Conservation (phyloP, 768 basidiomycete species). For the Piloderma croceum region DNA sequence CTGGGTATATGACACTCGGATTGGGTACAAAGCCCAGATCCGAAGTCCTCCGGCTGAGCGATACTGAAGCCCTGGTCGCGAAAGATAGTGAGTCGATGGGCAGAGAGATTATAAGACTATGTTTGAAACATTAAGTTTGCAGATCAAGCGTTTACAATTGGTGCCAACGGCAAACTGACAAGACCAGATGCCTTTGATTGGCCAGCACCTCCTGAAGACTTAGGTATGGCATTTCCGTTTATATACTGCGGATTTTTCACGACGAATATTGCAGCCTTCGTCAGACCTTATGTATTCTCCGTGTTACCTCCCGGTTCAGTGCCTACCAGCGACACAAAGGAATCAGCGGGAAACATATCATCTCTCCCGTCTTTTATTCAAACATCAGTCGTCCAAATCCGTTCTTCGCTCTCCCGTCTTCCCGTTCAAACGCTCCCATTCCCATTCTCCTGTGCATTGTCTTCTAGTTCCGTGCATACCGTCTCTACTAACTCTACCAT, state of each 20-base stretch:
- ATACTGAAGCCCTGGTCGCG: constrained; percentile 62
- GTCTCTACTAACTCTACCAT: constrained; percentile 41
- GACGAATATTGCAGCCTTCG: constrained; percentile 42
- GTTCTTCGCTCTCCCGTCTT: constrained; percentile 61
- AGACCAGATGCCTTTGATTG: constrained; percentile 54
- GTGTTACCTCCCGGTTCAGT: constrained; percentile 67
- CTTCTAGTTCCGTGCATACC: constrained; percentile 23
- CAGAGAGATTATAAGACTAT: not conserved
- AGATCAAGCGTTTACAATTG: constrained; percentile 71
- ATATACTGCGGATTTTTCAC: not conserved
- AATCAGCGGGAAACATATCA: constrained; percentile 16
- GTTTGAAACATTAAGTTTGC: constrained; percentile 3
- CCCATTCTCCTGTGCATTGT: constrained; percentile 43
- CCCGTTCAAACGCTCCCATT: constrained; percentile 59
- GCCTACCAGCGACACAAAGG: constrained; percentile 22
- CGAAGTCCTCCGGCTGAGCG: constrained; percentile 46
- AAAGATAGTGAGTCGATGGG: constrained; percentile 65
- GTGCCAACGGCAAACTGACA: constrained; percentile 50
- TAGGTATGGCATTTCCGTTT: constrained; percentile 38
- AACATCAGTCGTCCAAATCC: constrained; percentile 62
- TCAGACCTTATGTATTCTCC: constrained; percentile 75
- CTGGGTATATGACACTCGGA: constrained; percentile 82
- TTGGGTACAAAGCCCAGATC: constrained; percentile 72
- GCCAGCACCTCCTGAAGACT: constrained; percentile 79
- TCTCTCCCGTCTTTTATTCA: constrained; percentile 37